phyloP scores from a whole-genome alignment of 1,284 basidiomycete genomes.

The Melampsora americana region DNA sequence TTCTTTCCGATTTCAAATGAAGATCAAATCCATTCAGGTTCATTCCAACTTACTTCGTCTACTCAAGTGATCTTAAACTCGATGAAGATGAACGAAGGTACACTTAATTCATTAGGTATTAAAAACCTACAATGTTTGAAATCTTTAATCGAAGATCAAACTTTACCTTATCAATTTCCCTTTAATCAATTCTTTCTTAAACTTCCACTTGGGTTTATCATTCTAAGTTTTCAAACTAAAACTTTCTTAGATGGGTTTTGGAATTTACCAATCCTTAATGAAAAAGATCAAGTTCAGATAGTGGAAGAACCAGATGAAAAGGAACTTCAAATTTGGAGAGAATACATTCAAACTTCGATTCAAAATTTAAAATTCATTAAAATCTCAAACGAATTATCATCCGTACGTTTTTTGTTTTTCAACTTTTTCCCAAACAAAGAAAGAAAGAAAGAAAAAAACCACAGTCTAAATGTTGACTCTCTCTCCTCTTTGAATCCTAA shows the following conservation, averaged over 20 bases:
- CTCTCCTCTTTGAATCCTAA: too few relatives aligned
- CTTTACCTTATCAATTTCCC: constrained; percentile 45
- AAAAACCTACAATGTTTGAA: constrained; percentile 43
- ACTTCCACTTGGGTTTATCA: constrained; percentile 9
- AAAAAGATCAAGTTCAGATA: background rate
- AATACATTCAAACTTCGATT: constrained; percentile 20
- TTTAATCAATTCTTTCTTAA: constrained; percentile 35
- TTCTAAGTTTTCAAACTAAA: constrained; percentile 12
- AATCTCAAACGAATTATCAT: constrained; percentile 31
- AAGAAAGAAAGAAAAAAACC: too few relatives aligned
- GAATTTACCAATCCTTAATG: constrained; percentile 14
- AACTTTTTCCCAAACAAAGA: background rate
- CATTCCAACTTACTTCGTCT: constrained; percentile 25
- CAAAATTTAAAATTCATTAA: background rate
- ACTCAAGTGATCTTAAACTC: constrained; percentile 28
- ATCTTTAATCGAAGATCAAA: constrained; percentile 46
- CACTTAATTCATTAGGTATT: constrained; percentile 26
- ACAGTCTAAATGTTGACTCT: too few relatives aligned
- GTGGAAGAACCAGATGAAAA: constrained; percentile 4
- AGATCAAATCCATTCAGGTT: constrained; percentile 23
- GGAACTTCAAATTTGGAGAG: constrained; percentile 31
- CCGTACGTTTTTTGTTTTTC: constrained; percentile 30
- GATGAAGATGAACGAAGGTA: constrained; percentile 22
- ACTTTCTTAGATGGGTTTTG: constrained; percentile 38
- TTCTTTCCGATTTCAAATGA: constrained; percentile 37